Conservation (phyloP, 352 stramenopile genomes). For the Phytophthora tentaculata region DNA sequence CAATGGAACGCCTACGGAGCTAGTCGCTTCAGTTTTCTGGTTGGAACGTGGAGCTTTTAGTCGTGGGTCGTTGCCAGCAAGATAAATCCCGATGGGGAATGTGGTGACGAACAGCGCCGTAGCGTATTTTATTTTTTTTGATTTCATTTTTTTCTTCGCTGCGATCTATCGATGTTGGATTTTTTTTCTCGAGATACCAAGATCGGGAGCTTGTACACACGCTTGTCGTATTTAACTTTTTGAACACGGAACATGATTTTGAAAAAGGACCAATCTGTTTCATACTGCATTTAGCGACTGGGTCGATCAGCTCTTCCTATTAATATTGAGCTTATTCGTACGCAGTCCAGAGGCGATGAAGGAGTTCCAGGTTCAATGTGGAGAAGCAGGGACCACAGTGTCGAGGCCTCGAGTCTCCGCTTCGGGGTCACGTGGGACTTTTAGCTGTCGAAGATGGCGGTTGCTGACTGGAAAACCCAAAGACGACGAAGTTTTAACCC, state of each 20-base stretch:
- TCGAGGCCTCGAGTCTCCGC: slow-evolving; percentile 22
- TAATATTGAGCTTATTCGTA: slow-evolving; percentile 15
- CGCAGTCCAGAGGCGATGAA: slow-evolving; percentile 18
- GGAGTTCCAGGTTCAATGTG: slow-evolving; percentile 27
- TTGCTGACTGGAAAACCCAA: slow-evolving; percentile 36
- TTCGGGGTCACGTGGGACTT: slow-evolving; percentile 30
- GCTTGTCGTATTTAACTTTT: slow-evolving; percentile 43
- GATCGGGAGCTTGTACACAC: slow-evolving; percentile 15
- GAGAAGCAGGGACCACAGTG: slow-evolving; percentile 3
- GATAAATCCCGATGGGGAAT: slow-evolving; percentile 28
- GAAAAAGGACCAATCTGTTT: not conserved
- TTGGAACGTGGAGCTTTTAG: slow-evolving; percentile 14
- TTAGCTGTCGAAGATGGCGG: slow-evolving; percentile 57
- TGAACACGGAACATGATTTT: slow-evolving; percentile 35
- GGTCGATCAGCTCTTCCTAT: slow-evolving; percentile 7
- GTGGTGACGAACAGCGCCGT: slow-evolving; percentile 33
- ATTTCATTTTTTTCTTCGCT: slow-evolving; percentile 25
- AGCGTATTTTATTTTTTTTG: slow-evolving; percentile 38
- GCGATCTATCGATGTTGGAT: slow-evolving; percentile 16
- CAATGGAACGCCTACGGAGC: slow-evolving; percentile 34
- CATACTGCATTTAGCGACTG: too few species aligned
- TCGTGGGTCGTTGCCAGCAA: slow-evolving; percentile 12
- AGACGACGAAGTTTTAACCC: slow-evolving; percentile 1
- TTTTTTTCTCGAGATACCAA: not conserved
- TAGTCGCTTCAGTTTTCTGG: slow-evolving; percentile 16